Conservation (phyloP, 2,329 filamentous ascomycete species). For the Diplodia corticola region DNA sequence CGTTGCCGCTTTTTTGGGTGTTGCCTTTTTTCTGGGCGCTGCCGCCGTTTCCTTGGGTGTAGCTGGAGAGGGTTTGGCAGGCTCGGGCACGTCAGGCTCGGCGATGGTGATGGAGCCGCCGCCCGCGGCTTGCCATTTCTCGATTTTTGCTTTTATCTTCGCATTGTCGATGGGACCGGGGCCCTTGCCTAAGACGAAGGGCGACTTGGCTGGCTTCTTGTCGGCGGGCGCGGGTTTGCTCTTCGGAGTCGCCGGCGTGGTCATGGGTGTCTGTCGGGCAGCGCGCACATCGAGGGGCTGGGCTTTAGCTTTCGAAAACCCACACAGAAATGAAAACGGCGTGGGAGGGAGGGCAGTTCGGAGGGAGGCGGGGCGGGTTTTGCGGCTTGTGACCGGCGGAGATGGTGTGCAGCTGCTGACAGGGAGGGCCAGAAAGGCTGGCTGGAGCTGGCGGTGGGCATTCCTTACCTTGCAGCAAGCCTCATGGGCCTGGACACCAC, state of each 20-base stretch:
- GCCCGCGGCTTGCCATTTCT: conserved; percentile 80
- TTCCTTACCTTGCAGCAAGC: conserved; percentile 22
- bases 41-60: not conserved
- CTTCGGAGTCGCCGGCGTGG: conserved; percentile 30
- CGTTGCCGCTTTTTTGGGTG: not conserved
- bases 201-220: conserved; percentile 30
- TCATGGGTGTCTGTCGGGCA: conserved; percentile 17
- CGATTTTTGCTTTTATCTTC: conserved; percentile 71
- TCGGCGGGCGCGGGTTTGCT: conserved; percentile 27
- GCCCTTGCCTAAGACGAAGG: conserved; percentile 42
- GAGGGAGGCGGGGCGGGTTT: not conserved
- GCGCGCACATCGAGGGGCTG: not conserved
- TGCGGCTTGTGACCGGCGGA: not conserved
- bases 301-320: not conserved
- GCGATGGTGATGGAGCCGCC: conserved; percentile 53
- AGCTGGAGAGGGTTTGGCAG: not conserved
- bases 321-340: not conserved
- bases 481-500: conserved; percentile 14
- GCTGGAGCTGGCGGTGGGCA: conserved; percentile 15
- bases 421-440: conserved; percentile 5
- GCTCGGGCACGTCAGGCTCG: conserved; percentile 1
- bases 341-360: not conserved
- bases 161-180: conserved; percentile 45
- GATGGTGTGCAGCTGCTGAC: conserved; percentile 13
- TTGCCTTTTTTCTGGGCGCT: not conserved